Evolutionary conservation across 2,329 filamentous ascomycete genomes (phyloP), one percentile per base, ranked within the genome.

Genomic region (Fusarium tricinctum): DNA sequence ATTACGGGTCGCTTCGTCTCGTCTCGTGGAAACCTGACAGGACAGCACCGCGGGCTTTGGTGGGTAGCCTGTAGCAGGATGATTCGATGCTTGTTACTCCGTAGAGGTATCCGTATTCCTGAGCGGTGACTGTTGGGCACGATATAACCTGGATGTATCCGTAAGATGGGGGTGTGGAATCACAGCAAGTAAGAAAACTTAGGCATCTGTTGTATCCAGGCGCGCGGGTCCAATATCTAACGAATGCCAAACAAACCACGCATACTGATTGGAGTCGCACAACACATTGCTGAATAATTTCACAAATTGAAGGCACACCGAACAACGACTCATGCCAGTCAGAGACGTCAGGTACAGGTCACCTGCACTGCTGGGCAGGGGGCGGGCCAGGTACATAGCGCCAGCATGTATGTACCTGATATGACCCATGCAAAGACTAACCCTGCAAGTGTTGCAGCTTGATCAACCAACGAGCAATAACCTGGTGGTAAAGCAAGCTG

Each of bases 321-420:
- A 64, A 42, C 54, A 44, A 46, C 53, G 35, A 64, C 61, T 64
- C 60, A 64, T 64, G 60, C 60, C 53, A 63, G 57, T 66, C 71
- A 69, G 66, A 68, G 66, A 77, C 75, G 77, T 74, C 77, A 78
- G 77, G 77, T 75, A 78, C 77, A 78, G 74, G 76, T 78, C 76
- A 78, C 75, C 77, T 78, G 75, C 76, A 63, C 76, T 71, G 58
- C 45, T 75, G 73, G 73, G 75, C 73, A 75, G 68, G 72, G 67
- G 71, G 70, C 73, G 66, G 74, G 75, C 71, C 75, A 77, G 76
- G 75, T 76, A 76, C 75, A 76, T 73, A 74, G 74, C 73, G 71
- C 68, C 63, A 66, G 62, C 45, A 66, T 60, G 71, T 74, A 66
- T 60, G 71, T 74, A 69, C 73, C 70, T 71, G 71, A 74, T 66